These are phyloP conservation scores for Allantophomopsis lycopodina DNA, from an alignment of 2,329 filamentous ascomycete species.

Conservation along the genomic window DNA sequence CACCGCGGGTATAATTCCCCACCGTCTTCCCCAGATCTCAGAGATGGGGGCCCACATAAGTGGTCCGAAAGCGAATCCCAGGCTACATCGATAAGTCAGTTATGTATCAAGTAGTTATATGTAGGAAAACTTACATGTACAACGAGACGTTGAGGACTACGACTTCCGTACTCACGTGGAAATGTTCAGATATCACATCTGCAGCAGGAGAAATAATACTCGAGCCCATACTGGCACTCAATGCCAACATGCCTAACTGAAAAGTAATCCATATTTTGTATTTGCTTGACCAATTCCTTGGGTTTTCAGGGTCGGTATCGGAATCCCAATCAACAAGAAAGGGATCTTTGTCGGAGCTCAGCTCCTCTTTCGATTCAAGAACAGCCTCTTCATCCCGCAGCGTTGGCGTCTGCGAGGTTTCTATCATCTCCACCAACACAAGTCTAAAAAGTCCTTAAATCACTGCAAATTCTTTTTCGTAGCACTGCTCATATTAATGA, in stretches of 20 bases:
- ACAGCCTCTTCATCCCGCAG: not conserved
- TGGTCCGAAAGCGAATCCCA: slow-evolving; percentile 33
- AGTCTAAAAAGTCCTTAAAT: too few relatives aligned
- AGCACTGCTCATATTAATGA: too few relatives aligned
- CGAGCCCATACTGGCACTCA: slow-evolving; percentile 32
- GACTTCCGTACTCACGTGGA: slow-evolving; percentile 26
- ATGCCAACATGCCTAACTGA: slow-evolving; percentile 32
- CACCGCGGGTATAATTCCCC: slow-evolving; percentile 44
- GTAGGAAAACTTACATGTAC: slow-evolving; percentile 22
- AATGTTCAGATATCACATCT: slow-evolving; percentile 24
- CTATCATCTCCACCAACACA: too few relatives aligned
- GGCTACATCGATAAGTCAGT: slow-evolving; percentile 4
- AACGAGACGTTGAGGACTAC: slow-evolving; percentile 30
- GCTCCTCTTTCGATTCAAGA: not conserved
- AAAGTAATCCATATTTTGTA: slow-evolving; percentile 34
- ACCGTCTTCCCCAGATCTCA: slow-evolving; percentile 47
- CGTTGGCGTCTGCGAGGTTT: too few relatives aligned
- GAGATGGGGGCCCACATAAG: slow-evolving; percentile 50
- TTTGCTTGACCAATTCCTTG: slow-evolving; percentile 26
- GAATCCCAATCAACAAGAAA: slow-evolving; percentile 55
- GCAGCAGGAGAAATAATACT: slow-evolving; percentile 35
- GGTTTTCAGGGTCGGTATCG: slow-evolving; percentile 25
- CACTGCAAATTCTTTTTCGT: too few relatives aligned
- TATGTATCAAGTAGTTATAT: not conserved
- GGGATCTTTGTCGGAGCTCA: slow-evolving; percentile 43